These are phyloP conservation scores for Thamnidium elegans DNA, from an alignment of 192 early-diverging fungal species.

Conservation along the genomic window DNA sequence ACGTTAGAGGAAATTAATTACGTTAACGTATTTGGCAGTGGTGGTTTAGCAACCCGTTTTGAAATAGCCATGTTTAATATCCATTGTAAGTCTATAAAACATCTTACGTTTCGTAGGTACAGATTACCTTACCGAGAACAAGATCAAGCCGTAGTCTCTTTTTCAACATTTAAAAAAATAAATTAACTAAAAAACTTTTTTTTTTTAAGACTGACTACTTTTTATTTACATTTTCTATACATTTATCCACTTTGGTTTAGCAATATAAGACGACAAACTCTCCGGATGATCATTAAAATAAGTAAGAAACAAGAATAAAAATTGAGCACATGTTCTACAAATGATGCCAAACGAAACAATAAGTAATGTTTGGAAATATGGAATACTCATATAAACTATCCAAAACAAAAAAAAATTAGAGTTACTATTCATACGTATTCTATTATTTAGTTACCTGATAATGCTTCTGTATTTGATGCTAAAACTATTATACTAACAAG, in stretches of 20 bases:
- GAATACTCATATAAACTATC: constrained; percentile 49
- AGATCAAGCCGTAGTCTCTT: no score
- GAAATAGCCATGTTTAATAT: no score
- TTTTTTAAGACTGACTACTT: no score
- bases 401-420: constrained; percentile 1
- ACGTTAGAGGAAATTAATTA: no score
- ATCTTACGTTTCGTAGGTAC: no score
- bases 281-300: constrained; percentile 20
- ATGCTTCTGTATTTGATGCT: constrained; percentile 70
- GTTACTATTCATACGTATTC: not conserved
- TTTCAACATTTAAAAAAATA: no score
- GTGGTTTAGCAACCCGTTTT: no score
- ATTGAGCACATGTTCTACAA: constrained; percentile 44
- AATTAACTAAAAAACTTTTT: no score
- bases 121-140: no score
- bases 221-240: constrained; percentile 15
- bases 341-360: constrained; percentile 48
- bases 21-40: no score
- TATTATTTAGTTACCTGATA: constrained; percentile 34
- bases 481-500: constrained; percentile 73
- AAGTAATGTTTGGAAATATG: constrained; percentile 42
- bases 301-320: constrained; percentile 43
- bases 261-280: constrained; percentile 3
- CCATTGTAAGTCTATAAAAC: no score
- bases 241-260: constrained; percentile 25